Percentiles rank a stretch among this genome's conserved stretches.
These are phyloP conservation scores for Vigna reflexopilosa DNA, from an alignment of 306 rosid genomes.

Conservation along the genomic window DNA sequence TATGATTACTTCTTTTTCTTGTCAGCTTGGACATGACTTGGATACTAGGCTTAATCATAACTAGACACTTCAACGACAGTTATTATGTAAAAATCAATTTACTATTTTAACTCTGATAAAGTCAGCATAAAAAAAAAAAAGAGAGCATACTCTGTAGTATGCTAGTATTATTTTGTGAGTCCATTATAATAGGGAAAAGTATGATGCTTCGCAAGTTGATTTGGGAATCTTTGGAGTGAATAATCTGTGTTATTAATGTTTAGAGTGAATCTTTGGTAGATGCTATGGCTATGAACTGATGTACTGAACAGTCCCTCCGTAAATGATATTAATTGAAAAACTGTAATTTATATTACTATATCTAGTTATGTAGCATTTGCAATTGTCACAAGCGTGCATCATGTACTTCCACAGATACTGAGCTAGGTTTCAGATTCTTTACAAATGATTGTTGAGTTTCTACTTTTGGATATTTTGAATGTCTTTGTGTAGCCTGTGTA, in stretches of 20 bases:
- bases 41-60: background rate
- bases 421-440: constrained; percentile 2
- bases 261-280: background rate
- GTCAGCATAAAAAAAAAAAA: background rate
- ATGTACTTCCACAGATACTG: background rate
- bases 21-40: background rate
- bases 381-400: background rate
- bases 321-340: background rate
- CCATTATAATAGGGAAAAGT: background rate
- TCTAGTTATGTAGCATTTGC: background rate
- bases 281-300: background rate
- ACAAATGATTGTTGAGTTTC: background rate
- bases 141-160: background rate
- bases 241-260: background rate
- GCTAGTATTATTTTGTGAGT: background rate
- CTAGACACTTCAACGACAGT: background rate
- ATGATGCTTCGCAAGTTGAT: background rate
- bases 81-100: background rate
- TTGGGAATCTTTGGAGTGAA: background rate
- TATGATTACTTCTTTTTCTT: background rate
- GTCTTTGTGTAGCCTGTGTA: constrained; percentile 18
- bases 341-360: background rate
- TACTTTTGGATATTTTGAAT: constrained; percentile 24
- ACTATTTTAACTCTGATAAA: background rate
- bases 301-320: background rate